Evolutionary conservation across 805 yeast species (phyloP), one percentile per base, ranked within the genome.

Genomic region (Metschnikowia similis): DNA sequence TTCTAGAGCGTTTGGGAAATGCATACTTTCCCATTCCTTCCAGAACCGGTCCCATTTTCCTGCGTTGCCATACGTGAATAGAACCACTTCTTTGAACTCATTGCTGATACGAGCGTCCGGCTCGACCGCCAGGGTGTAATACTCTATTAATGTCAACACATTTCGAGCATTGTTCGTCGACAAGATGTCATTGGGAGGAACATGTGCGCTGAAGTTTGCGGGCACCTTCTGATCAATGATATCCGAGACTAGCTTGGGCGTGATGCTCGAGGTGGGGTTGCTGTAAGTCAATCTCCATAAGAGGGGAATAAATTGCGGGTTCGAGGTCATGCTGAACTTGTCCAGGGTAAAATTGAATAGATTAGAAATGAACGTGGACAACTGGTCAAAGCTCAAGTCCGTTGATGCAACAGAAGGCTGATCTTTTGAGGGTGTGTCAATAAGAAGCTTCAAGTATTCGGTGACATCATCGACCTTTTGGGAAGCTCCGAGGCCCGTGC

Each of bases 41-140:
- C 78, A 73, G 57, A 73, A 73, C 41, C 56, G 48, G 3, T 48
- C 49, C 76, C 76, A 73, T 31, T 67, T 60, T 9, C 66, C 66
- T 10, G 72, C 64, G 46, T 70, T 71, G 3, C 77, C 78, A 48
- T 67, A 70, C 1, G 69, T 62, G 44, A 63, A 64, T 37, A 73
- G 61, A 6, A 65, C 54, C n/a, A 69, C 58, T 48, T 73, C 77
- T 34, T 61, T 57, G 38, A 69, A 60, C 10, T 67, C 59, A 5
- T 53, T 47, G 5, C 62, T 50, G 21, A 57, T 44, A 8, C 11
- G 41, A 10, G n/a, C 45, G n/a, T 34, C 51, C 6, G 51, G 17
- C 11, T 35, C 48, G 7, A 37, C 16, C 5, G 52, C 51, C 44
- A 45, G 48, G 48, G 59, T 59, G 50, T 61, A 59, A 49, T 60